These are phyloP conservation scores for Phytophthora brassicae DNA, from an alignment of 352 stramenopile species.

Conservation along the genomic window DNA sequence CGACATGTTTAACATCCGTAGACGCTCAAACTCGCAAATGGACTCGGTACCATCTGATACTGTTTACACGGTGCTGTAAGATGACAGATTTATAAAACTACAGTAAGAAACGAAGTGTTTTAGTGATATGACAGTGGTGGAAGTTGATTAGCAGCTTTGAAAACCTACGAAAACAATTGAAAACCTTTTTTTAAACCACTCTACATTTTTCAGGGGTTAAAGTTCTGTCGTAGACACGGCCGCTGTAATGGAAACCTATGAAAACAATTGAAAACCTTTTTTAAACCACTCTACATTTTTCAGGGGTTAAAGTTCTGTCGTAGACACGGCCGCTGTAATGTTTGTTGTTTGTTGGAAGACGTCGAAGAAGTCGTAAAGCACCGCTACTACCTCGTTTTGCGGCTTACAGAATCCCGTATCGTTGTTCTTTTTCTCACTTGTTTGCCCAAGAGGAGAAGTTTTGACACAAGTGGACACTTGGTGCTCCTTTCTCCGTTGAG, in stretches of 20 bases:
- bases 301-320: constrained; percentile 8
- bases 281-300: too few relatives aligned
- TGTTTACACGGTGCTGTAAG: constrained; percentile 29
- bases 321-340: not conserved
- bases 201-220: too few relatives aligned
- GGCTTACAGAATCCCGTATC: constrained; percentile 3
- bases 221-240: not conserved
- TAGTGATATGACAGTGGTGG: too few relatives aligned
- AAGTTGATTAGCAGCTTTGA: not conserved
- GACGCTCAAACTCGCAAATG: constrained; percentile 11
- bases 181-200: too few relatives aligned
- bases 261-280: too few relatives aligned
- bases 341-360: not conserved
- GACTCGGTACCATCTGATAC: constrained; percentile 11
- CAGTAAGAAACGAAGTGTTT: too few relatives aligned
- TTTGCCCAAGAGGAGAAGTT: constrained; percentile 4
- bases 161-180: too few relatives aligned
- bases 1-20: constrained; percentile 33
- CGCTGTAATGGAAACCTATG: not conserved
- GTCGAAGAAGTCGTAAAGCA: constrained; percentile 27
- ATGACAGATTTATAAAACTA: constrained; percentile 5
- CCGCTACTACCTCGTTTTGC: constrained; percentile 10
- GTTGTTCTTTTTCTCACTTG: not conserved
- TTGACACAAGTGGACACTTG: constrained; percentile 5
- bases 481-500: constrained; percentile 3